Evolutionary conservation across 1,284 basidiomycete species (phyloP), one percentile per base, ranked within the genome.

Genomic region (Leccinum subrobustum): DNA sequence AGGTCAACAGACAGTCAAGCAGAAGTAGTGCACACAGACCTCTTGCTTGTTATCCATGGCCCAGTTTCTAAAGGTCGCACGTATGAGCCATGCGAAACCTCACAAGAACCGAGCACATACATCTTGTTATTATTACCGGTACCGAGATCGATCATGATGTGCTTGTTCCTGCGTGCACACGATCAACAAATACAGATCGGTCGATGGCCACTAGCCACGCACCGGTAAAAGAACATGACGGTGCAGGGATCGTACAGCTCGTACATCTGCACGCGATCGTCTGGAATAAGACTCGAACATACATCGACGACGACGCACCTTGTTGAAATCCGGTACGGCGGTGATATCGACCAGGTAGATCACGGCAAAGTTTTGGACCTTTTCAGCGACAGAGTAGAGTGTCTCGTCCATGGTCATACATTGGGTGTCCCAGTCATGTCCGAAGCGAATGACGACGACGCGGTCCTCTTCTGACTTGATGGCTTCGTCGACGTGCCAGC

Each of bases 111-210:
- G 1, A 42, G 27, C 7, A 82, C 91, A 64, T 63, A 94, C 93
- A 98, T 97, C 80, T 99, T 99, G 80, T 99, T 99, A 78, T 99
- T 99, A 79, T 99, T 98, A 81, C 97, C 96, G 55, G 96, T 99
- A 14, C 96, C 96, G 67, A 98, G 79, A 86, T 98, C 96, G 73
- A 99, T 98, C 96, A 99, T 98, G 78, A 99, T 99, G 73, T 99
- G 96, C 76, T 99, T 97, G 79, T 98, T 98, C 47, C 95, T 95
- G 70, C 18, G 54, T 57, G 20, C 52, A 14, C 20, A 2, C 8
- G 53, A 54, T 64, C 54, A 42, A 18, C 18, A 44, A 20, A 64
- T 52, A 37, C 54, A 20, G 52, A 25, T 37, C 35, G 7, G 44
- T 48, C 25, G 27, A 31, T 27, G 20, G 11, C 56, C 11, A 44